Percentiles rank a stretch among this genome's conserved stretches.
Conservation (phyloP, 2,329 filamentous ascomycete genomes). For the Trichoderma brevicompactum region DNA sequence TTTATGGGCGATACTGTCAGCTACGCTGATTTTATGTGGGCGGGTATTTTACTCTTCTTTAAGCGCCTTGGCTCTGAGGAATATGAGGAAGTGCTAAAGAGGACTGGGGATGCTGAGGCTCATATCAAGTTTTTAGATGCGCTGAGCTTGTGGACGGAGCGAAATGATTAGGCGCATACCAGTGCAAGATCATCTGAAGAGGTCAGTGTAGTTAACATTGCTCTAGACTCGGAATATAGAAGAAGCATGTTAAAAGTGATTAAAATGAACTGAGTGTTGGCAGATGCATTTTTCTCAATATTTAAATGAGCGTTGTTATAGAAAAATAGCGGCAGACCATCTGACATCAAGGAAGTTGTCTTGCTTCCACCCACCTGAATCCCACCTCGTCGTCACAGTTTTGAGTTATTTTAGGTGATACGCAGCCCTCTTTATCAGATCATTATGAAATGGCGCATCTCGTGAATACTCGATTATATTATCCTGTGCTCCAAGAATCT, state of each 20-base stretch:
- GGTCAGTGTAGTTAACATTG: not conserved
- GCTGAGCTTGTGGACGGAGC: conserved; percentile 2
- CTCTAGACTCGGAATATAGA: not conserved
- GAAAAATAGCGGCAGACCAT: not conserved
- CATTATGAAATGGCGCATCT: too few species aligned
- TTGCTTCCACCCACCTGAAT: too few species aligned
- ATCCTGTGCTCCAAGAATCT: too few species aligned
- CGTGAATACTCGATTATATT: too few species aligned
- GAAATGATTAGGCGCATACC: not conserved
- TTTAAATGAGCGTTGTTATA: not conserved
- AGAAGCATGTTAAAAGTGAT: not conserved
- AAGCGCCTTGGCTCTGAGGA: conserved; percentile 5
- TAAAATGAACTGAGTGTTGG: too few species aligned
- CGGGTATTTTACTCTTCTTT: conserved; percentile 11
- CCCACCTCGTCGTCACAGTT: too few species aligned
- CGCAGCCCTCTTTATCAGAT: too few species aligned
- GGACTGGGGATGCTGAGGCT: conserved; percentile 2
- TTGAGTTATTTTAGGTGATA: too few species aligned
- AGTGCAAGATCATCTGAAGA: not conserved
- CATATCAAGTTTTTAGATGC: conserved; percentile 12
- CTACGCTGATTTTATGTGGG: conserved; percentile 19
- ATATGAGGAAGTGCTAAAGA: conserved; percentile 2
- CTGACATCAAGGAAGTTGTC: too few species aligned
- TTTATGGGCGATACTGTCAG: conserved; percentile 13
- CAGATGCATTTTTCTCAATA: too few species aligned